Conservation (phyloP, 1,139 yeast genomes). For the Hyphopichia khmerensis region DNA sequence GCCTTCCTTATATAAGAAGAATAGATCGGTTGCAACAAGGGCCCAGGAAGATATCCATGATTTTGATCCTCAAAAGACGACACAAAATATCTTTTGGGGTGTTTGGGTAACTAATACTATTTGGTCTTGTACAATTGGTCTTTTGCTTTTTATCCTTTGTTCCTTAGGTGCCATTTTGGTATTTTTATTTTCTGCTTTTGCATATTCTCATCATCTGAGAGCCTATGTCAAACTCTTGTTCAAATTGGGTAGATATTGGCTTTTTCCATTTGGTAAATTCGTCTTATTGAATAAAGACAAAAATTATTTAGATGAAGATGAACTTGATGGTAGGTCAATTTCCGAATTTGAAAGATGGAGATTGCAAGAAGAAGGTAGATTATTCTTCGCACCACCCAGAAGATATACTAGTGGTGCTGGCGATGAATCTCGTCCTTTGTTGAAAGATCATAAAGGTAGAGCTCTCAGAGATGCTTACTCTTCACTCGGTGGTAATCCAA, state of each 20-base stretch:
- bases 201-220: conserved; percentile 34
- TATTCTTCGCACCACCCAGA: conserved; percentile 69
- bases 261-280: conserved; percentile 87
- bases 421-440: conserved; percentile 36
- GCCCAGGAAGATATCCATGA: conserved; percentile 96
- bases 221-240: conserved; percentile 62
- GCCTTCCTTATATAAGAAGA: conserved; percentile 92
- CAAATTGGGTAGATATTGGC: conserved; percentile 66
- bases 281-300: conserved; percentile 78
- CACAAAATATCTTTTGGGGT: conserved; percentile 54
- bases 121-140: conserved; percentile 77
- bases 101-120: conserved; percentile 71
- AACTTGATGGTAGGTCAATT: conserved; percentile 80
- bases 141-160: conserved; percentile 55
- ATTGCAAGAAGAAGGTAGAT: conserved; percentile 66
- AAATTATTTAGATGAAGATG: conserved; percentile 82
- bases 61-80: conserved; percentile 50
- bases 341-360: conserved; percentile 91
- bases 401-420: conserved; percentile 32
- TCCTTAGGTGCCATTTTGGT: conserved; percentile 42
- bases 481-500: conserved; percentile 21
- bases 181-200: conserved; percentile 50
- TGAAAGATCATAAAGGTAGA: conserved; percentile 47
- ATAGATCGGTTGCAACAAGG: conserved; percentile 84
- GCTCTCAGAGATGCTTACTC: conserved; percentile 41